These are phyloP conservation scores for Aspergillus sclerotiicarbonarius DNA, from an alignment of 495 filamentous ascomycete species.

Conservation along the genomic window DNA sequence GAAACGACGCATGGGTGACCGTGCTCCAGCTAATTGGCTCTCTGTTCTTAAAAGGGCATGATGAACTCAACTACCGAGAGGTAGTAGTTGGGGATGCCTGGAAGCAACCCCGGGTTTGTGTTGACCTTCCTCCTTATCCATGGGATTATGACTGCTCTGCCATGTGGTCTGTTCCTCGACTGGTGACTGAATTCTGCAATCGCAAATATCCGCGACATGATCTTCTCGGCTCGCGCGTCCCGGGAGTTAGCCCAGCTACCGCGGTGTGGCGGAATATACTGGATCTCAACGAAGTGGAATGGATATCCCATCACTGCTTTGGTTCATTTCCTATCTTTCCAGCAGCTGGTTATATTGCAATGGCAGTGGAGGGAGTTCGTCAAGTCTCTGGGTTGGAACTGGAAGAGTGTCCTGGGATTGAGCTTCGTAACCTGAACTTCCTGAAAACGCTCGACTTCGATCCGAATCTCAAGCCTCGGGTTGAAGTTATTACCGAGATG, in stretches of 20 bases:
- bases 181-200: neutral
- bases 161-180: neutral
- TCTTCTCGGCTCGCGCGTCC: slow-evolving; percentile 2
- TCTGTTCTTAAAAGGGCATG: neutral
- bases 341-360: slow-evolving; percentile 52
- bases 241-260: neutral
- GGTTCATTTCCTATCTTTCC: slow-evolving; percentile 44
- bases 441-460: slow-evolving; percentile 26
- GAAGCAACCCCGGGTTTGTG: neutral
- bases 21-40: neutral
- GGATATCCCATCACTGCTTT: slow-evolving; percentile 22
- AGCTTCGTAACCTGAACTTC: slow-evolving; percentile 35
- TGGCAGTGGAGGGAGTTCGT: slow-evolving; percentile 52
- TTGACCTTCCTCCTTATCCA: slow-evolving; percentile 14
- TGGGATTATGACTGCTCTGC: slow-evolving; percentile 1
- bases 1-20: neutral
- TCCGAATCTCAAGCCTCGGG: slow-evolving; percentile 1
- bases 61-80: neutral
- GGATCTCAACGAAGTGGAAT: slow-evolving; percentile 8
- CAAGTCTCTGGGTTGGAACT: slow-evolving; percentile 18
- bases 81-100: neutral
- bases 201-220: slow-evolving; percentile 9
- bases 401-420: slow-evolving; percentile 5
- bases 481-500: slow-evolving; percentile 9
- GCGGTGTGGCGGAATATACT: slow-evolving; percentile 4